Evolutionary conservation across 805 yeast genomes (phyloP).

Genomic region (Sugiyamaella boreocaroliniensis): DNA sequence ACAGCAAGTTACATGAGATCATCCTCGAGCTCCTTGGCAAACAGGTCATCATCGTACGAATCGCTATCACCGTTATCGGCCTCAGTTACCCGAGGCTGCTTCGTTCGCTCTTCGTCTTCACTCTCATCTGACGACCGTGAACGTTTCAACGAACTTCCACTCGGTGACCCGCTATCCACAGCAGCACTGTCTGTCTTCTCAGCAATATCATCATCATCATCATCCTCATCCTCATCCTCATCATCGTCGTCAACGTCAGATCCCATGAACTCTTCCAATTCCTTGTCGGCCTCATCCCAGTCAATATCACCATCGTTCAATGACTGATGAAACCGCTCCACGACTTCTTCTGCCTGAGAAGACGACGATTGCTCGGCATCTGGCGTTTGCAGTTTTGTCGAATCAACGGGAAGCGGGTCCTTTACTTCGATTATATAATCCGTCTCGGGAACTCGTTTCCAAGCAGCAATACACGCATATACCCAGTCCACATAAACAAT

Average conservation of each 20-base stretch:
- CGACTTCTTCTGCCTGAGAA: slow-evolving; percentile 28
- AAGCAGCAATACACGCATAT: slow-evolving; percentile 71
- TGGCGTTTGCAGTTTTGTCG: slow-evolving; percentile 31
- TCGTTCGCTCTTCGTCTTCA: background rate
- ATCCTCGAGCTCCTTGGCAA: slow-evolving; percentile 26
- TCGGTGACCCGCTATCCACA: too few relatives aligned
- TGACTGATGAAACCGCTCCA: slow-evolving; percentile 27
- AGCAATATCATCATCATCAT: slow-evolving; percentile 15
- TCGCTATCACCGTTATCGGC: slow-evolving; percentile 14
- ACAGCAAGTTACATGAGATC: slow-evolving; percentile 16
- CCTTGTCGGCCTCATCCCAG: slow-evolving; percentile 47
- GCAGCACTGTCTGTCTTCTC: slow-evolving; percentile 7
- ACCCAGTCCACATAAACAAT: slow-evolving; percentile 93
- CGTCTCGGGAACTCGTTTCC: slow-evolving; percentile 64
- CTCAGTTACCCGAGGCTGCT: background rate
- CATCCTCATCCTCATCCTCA: slow-evolving; percentile 15
- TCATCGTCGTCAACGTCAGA: slow-evolving; percentile 26
- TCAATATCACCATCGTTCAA: slow-evolving; percentile 35
- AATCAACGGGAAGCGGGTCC: slow-evolving; percentile 8
- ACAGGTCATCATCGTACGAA: slow-evolving; percentile 24
- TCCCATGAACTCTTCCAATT: slow-evolving; percentile 45
- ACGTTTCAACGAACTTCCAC: slow-evolving; percentile 3
- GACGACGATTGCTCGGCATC: slow-evolving; percentile 35
- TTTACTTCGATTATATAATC: slow-evolving; percentile 41
- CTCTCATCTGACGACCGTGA: slow-evolving; percentile 3